These are phyloP conservation scores for Epichloe aotearoae DNA, from an alignment of 2,329 filamentous ascomycete genomes.

Conservation along the genomic window DNA sequence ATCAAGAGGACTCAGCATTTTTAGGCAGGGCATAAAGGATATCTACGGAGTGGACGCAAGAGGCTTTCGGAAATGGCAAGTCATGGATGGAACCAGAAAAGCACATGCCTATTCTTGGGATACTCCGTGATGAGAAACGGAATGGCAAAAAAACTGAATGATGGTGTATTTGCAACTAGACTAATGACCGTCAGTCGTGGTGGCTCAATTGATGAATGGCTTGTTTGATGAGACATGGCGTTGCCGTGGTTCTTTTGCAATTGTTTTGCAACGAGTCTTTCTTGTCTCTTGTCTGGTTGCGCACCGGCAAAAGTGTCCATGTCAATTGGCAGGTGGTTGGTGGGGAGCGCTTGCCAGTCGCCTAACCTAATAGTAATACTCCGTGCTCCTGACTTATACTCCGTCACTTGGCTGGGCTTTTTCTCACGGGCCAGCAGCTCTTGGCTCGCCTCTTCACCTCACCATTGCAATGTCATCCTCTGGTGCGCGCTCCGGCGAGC, in stretches of 20 bases:
- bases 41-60: background rate
- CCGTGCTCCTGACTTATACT: no score
- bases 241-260: no score
- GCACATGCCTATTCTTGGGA: background rate
- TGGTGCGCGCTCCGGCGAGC: conserved; percentile 33
- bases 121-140: background rate
- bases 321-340: no score
- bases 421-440: no score
- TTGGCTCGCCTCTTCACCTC: background rate
- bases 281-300: no score
- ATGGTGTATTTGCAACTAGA: background rate
- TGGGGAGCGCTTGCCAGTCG: no score
- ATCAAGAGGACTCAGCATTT: background rate
- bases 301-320: no score
- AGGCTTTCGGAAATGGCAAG: background rate
- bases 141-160: background rate
- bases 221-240: no score
- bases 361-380: no score
- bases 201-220: background rate
- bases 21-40: conserved; percentile 1
- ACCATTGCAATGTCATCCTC: conserved; percentile 19
- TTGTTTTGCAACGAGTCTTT: no score
- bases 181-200: background rate
- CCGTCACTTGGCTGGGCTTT: no score
- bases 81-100: background rate